These are phyloP conservation scores for grape (Vitis vinifera) DNA, from an alignment of 164 flowering plant genomes.

Conservation along the genomic window DNA sequence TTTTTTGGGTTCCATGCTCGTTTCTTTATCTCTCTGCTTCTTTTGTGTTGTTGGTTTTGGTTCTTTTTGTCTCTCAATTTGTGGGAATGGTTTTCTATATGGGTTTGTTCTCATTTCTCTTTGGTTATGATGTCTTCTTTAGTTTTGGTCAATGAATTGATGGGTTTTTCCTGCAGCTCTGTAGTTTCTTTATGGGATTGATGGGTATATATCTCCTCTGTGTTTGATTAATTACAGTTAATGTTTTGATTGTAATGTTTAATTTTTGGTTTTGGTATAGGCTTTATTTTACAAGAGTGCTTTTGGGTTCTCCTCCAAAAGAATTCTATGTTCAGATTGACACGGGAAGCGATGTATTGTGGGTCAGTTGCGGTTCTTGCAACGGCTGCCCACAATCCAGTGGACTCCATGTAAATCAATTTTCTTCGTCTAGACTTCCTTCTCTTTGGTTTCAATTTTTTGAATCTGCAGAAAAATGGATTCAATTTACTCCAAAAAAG, in stretches of 20 bases:
- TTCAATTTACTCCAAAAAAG: background rate
- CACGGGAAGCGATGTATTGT: slow-evolving; percentile 93
- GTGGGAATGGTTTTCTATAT: background rate
- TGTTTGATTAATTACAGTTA: background rate
- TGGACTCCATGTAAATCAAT: slow-evolving; percentile 65
- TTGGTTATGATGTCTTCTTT: background rate
- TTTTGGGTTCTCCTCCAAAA: slow-evolving; percentile 77
- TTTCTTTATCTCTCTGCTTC: background rate
- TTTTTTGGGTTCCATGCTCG: background rate
- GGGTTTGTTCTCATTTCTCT: background rate
- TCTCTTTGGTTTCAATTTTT: background rate
- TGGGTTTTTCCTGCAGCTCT: background rate
- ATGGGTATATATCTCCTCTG: background rate
- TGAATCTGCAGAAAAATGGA: background rate
- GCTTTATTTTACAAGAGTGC: slow-evolving; percentile 81
- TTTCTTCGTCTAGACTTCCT: background rate
- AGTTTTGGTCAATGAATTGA: background rate
- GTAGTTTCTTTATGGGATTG: background rate
- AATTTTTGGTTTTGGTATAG: slow-evolving; percentile 29
- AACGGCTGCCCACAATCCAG: slow-evolving; percentile 77
- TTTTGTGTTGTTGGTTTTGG: background rate
- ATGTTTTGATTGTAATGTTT: slow-evolving; percentile 1
- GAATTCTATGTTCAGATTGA: slow-evolving; percentile 93
- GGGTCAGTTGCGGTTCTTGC: slow-evolving; percentile 85
- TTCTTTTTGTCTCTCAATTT: background rate